Base-by-base conservation (phyloP, 257 asterid genomes). In the Eucommia ulmoides region DNA sequence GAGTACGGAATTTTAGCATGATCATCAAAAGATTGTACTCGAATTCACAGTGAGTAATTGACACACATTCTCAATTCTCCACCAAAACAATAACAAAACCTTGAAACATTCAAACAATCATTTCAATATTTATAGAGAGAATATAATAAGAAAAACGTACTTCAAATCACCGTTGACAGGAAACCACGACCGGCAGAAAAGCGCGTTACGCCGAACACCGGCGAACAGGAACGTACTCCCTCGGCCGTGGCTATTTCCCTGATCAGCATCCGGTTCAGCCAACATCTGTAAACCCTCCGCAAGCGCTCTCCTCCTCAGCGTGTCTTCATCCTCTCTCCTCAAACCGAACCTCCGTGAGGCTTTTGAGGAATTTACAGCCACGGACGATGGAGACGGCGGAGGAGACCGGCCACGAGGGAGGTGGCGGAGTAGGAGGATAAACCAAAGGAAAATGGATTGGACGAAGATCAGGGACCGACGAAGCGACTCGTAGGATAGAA, bases 131-230 rank as follows among this genome's bases (percentile, higher is more conserved):
- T 26, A 4, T 14, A 17, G 45, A 20, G 23, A 23, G 14, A 24
- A 49, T 33, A 14, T 47, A 22, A 23, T 19, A 14, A 20, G 24
- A 16, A 50, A 20, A 44, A 16, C 68, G 19, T 67, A 91, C 99
- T 62, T 83, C 42, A 83, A 59, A 70, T 80, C 87, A 54, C 80
- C 87, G 24, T 76, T 65, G 21, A 57, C 74, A 41, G 99, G 99
- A 24, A 83, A 70, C 99, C 99, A 91, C 25, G 96, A 83, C 41
- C 99, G 85, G 64, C 81, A 86, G 69, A 91, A 91, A 45, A 91
- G 79, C 53, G 96, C 96, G 64, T 91, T 83, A 55, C 84, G 62
- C 15, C 79, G 61, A 19, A 60, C 76, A 25, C 96, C 96, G 8
- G 51, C 74, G 70, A 91, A 91, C 82, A 86, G 56, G 48, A 75